phyloP scores from a whole-genome alignment of 495 filamentous ascomycete genomes.

The Aspergillus steynii region DNA sequence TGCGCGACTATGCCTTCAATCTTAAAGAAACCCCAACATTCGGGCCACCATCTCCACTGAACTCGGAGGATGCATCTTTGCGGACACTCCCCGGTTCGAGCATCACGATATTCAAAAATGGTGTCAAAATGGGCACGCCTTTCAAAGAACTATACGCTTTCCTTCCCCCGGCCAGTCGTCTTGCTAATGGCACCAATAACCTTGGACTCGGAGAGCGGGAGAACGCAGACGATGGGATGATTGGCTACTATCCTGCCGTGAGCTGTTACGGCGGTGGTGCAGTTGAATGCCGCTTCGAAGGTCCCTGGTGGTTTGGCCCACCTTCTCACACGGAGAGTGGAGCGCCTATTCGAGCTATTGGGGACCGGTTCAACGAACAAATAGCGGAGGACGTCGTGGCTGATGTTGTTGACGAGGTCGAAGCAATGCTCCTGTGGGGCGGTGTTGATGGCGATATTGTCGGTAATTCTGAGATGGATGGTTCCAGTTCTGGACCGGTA shows the following conservation, averaged over 20 bases:
- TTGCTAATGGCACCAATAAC: conserved; percentile 55
- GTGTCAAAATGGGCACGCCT: conserved; percentile 77
- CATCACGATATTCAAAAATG: conserved; percentile 92
- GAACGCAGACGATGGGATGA: conserved; percentile 83
- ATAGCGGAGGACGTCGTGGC: conserved; percentile 93
- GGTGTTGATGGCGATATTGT: conserved; percentile 43
- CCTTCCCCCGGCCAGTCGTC: conserved; percentile 81
- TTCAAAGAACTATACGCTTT: conserved; percentile 91
- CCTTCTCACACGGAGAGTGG: conserved; percentile 40
- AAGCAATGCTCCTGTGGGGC: conserved; percentile 54
- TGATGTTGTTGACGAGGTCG: conserved; percentile 89
- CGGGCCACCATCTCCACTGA: conserved; percentile 57
- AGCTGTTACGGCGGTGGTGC: conserved; percentile 90
- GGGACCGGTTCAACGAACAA: conserved; percentile 87
- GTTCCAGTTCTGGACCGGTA: conserved; percentile 30
- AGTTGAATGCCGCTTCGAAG: conserved; percentile 88
- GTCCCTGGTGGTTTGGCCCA: conserved; percentile 85
- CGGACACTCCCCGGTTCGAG: conserved; percentile 83
- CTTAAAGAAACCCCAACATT: conserved; percentile 48
- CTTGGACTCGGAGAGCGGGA: conserved; percentile 77
- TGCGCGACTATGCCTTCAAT: conserved; percentile 68
- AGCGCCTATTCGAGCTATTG: conserved; percentile 56
- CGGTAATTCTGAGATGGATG: conserved; percentile 31
- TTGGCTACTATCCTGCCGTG: conserved; percentile 94
- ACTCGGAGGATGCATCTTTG: conserved; percentile 68